Conservation (phyloP, 495 filamentous ascomycete genomes). For the Gamarada debralockiae region DNA sequence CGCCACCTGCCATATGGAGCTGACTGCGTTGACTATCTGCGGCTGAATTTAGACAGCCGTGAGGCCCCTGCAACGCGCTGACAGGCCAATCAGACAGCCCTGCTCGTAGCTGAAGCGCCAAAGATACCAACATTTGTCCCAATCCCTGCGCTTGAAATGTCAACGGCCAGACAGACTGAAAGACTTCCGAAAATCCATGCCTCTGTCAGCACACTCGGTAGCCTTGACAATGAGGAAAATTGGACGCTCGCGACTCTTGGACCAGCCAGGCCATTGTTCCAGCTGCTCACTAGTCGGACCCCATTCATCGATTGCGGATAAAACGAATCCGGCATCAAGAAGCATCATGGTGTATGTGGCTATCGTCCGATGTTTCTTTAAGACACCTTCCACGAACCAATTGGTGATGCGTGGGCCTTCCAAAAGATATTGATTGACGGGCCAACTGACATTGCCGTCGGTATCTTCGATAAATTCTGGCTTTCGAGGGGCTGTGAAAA, state of each 20-base stretch:
- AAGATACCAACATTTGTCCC: no score
- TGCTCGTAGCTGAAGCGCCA: no score
- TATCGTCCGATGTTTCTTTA: slow-evolving; percentile 35
- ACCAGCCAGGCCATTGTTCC: slow-evolving; percentile 20
- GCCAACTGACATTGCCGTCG: slow-evolving; percentile 27
- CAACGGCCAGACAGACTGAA: background rate
- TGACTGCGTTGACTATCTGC: no score
- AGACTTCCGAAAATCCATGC: background rate
- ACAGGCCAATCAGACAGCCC: no score
- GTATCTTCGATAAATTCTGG: slow-evolving; percentile 23
- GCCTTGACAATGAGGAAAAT: slow-evolving; percentile 25
- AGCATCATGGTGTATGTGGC: slow-evolving; percentile 31
- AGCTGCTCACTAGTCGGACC: slow-evolving; percentile 20
- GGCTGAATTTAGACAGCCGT: no score
- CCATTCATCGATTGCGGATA: slow-evolving; percentile 36
- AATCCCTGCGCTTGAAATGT: no score
- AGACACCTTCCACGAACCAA: slow-evolving; percentile 31
- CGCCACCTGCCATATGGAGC: no score
- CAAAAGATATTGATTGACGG: slow-evolving; percentile 30
- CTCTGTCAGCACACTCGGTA: background rate
- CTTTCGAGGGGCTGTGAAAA: slow-evolving; percentile 32
- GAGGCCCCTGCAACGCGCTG: no score
- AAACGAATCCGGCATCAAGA: slow-evolving; percentile 27
- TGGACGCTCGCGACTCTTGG: slow-evolving; percentile 17
- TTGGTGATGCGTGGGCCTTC: slow-evolving; percentile 30